Base-by-base conservation (phyloP, 768 basidiomycete species). In the Russula sp. region DNA sequence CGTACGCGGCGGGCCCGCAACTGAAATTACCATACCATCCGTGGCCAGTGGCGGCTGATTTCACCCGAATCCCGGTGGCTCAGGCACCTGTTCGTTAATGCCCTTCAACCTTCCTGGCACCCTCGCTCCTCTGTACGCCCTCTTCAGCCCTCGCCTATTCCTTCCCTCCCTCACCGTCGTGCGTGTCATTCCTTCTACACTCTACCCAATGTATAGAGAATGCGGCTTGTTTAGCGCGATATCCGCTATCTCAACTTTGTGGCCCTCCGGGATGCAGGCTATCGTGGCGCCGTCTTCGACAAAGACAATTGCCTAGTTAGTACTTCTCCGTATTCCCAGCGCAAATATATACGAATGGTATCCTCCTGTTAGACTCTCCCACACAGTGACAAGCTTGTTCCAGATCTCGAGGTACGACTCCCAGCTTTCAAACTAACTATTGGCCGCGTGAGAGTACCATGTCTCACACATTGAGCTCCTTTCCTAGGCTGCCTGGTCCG, bases 291-390 rank as follows among this genome's bases (percentile, higher is more conserved):
- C 3, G 84, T 99, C 1, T 88, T 98, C 67, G 96, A 98, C 80
- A 98, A 98, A 75, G 96, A 99, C 70, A 98, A 99, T 68, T 98
- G 96, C 70, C 75, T 98, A 66, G 96, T 92, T 18, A 5, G 51
- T 51, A 39, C 1, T 8, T 34, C 11, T 29, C 36, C 42, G 20
- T 35, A 7, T 7, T 34, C 16, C 36, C 16, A 38, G 1, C 20
- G 10, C 10, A 35, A 29, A 13, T 22, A 10, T 68, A 11, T 56
- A 58, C 38, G 25, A 29, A 38, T 34, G 3, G 22, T 10, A 18
- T 29, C n/a, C 29, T 53, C 95, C 25, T 16, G n/a, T 29, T 51
- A 97, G 96, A 96, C 96, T 2, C 70, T 84, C 36, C 96, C 96
- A 0, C 75, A 90, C 69, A 72, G 79, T 49, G 96, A 98, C 70